Percentiles rank a stretch among this genome's conserved stretches.
phyloP scores from a whole-genome alignment of 495 filamentous ascomycete genomes.

The Cudoniella acicularis region DNA sequence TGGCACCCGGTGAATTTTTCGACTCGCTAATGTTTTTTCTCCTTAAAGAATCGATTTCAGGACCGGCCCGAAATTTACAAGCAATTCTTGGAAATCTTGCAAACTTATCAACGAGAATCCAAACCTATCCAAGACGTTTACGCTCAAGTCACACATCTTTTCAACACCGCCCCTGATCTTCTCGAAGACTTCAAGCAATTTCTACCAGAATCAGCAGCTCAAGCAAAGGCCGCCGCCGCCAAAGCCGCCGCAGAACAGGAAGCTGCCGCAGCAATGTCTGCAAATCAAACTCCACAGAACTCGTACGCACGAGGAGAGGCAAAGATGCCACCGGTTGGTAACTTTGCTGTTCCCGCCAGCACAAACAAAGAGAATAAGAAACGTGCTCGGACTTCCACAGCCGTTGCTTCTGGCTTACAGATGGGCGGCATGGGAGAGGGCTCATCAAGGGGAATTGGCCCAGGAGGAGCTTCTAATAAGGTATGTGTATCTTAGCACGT shows the following conservation, averaged over 20 bases:
- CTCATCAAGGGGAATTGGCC: constrained; percentile 8
- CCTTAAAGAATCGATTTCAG: constrained; percentile 81
- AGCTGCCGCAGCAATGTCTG: constrained; percentile 22
- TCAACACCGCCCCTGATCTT: constrained; percentile 91
- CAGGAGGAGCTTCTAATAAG: constrained; percentile 38
- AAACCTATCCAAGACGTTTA: constrained; percentile 99
- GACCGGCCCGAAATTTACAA: constrained; percentile 98
- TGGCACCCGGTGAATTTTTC: neutral
- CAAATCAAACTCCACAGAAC: constrained; percentile 43
- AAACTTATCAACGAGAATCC: constrained; percentile 97
- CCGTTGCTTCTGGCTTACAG: constrained; percentile 3
- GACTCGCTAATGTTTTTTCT: constrained; percentile 14
- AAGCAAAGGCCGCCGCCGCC: constrained; percentile 69
- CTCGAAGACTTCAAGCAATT: constrained; percentile 99
- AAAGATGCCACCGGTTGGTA: constrained; percentile 90
- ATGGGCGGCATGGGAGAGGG: constrained; percentile 4
- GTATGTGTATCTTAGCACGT: constrained; percentile 16
- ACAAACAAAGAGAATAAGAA: constrained; percentile 80
- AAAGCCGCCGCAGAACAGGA: constrained; percentile 60
- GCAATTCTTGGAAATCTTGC: constrained; percentile 96
- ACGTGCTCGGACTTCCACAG: constrained; percentile 33
- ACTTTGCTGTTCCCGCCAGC: constrained; percentile 82
- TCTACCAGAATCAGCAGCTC: constrained; percentile 91
- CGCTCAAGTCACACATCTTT: constrained; percentile 91
- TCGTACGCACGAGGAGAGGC: constrained; percentile 37